These are phyloP conservation scores for Mycena chlorophos DNA, from an alignment of 768 basidiomycete species.

Conservation along the genomic window DNA sequence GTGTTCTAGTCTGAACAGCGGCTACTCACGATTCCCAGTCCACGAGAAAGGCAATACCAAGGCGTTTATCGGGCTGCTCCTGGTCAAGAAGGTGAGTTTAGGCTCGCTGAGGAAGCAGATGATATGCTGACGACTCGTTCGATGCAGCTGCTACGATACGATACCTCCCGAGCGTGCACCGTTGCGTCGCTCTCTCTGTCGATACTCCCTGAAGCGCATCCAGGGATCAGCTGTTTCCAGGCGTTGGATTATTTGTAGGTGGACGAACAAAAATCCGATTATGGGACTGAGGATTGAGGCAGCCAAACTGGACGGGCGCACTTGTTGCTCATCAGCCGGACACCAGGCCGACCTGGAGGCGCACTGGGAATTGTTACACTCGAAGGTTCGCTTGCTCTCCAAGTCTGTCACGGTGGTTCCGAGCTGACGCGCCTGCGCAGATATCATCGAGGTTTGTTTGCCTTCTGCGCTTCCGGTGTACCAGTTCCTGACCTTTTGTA, in stretches of 20 bases:
- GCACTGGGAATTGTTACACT: slow-evolving; percentile 90
- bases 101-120: not conserved
- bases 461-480: not conserved
- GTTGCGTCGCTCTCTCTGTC: slow-evolving; percentile 76
- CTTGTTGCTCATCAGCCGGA: slow-evolving; percentile 79
- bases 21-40: slow-evolving; percentile 73
- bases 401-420: not conserved
- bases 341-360: slow-evolving; percentile 83
- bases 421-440: slow-evolving; percentile 31
- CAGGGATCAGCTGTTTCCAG: slow-evolving; percentile 91
- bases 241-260: slow-evolving; percentile 88
- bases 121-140: not conserved
- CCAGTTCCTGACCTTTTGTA: not conserved
- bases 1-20: slow-evolving; percentile 31
- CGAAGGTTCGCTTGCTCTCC: slow-evolving; percentile 51
- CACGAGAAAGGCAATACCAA: slow-evolving; percentile 52
- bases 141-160: slow-evolving; percentile 78
- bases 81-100: slow-evolving; percentile 54
- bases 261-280: not conserved
- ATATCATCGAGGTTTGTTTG: slow-evolving; percentile 60
- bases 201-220: slow-evolving; percentile 85
- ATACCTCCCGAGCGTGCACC: slow-evolving; percentile 72
- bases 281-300: not conserved
- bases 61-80: slow-evolving; percentile 62
- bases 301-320: slow-evolving; percentile 96